Base-by-base conservation (phyloP, 164 flowering plant species). In the Hamamelis virginiana region DNA sequence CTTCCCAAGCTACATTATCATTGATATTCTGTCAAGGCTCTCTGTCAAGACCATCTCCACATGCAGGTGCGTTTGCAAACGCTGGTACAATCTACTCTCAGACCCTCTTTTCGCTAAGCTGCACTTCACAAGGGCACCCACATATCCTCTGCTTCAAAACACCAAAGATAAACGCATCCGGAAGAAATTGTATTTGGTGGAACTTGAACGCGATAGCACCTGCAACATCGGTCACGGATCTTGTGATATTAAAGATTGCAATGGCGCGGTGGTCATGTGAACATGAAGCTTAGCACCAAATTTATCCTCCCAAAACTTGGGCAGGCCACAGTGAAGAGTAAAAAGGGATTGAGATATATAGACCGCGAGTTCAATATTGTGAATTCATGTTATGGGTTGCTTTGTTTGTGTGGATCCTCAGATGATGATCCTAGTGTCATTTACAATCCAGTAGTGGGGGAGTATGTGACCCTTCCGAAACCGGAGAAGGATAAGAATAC, bases 1-100 rank as follows among this genome's bases (percentile, higher is more conserved):
- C 41, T 9, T 58, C 14, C 16, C 62, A 1, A 1, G 8, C 4
- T 1, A 27, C 11, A 14, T 58, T 26, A 33, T 26, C 41, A 58
- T 58, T 9, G 41, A 58, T n/a, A 58, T 58, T 14, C 9, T 58
- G 3, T 58, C 62, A 26, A 58, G 62, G 26, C 18, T 58, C 1
- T 26, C 62, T 2, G 41, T 58, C 1, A 58, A 58, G 8, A 8
- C 41, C n/a, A 14, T 58, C 15, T 26, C 13, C 62, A 58, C n/a
- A 25, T 58, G 62, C 62, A 58, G 62, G 41, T 58, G 27, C 27
- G 62, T 58, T 25, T 58, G 33, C 41, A 58, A 58, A 58, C 2
- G 4, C 41, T 58, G 38, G 41, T n/a, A 25, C 14, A 58, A 27
- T 26, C 38, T 58, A 25, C 18, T 58, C n/a, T 58, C 27, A 58